phyloP scores from a whole-genome alignment of 306 rosid genomes.

The Trichosanthes cucumerina region DNA sequence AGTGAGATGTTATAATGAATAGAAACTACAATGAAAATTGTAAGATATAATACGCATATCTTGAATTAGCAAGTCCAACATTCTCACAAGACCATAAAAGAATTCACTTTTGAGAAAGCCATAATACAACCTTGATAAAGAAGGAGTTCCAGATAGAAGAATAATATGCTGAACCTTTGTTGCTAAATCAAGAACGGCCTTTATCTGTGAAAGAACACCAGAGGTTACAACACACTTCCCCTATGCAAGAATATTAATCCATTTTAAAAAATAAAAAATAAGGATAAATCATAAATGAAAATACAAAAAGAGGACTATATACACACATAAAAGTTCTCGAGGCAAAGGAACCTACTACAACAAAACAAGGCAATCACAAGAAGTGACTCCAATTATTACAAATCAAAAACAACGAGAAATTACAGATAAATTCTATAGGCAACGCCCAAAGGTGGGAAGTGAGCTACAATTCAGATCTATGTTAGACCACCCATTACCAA shows the following conservation, averaged over 20 bases:
- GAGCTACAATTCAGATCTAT: background rate
- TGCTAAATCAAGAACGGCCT: conserved; percentile 78
- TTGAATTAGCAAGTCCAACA: background rate
- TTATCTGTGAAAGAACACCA: conserved; percentile 43
- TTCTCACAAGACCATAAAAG: background rate
- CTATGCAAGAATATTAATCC: background rate
- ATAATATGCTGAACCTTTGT: conserved; percentile 55
- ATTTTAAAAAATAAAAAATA: background rate
- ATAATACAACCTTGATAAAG: conserved; percentile 80
- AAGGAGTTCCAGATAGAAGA: conserved; percentile 93
- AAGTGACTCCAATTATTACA: background rate
- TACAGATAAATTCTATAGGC: background rate
- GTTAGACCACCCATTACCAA: too few species aligned
- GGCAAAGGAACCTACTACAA: background rate
- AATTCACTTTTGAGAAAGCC: conserved; percentile 17
- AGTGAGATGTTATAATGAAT: conserved; percentile 30
- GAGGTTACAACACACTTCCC: conserved; percentile 1
- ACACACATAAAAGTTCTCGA: background rate
- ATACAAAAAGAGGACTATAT: background rate
- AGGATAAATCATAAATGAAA: background rate
- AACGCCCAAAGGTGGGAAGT: background rate
- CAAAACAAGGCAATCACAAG: background rate
- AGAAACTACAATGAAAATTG: conserved; percentile 2
- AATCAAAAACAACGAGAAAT: background rate
- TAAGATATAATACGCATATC: conserved; percentile 1